phyloP scores from a whole-genome alignment of 176 grass and related monocot species.

The Oryza rufipogon region DNA sequence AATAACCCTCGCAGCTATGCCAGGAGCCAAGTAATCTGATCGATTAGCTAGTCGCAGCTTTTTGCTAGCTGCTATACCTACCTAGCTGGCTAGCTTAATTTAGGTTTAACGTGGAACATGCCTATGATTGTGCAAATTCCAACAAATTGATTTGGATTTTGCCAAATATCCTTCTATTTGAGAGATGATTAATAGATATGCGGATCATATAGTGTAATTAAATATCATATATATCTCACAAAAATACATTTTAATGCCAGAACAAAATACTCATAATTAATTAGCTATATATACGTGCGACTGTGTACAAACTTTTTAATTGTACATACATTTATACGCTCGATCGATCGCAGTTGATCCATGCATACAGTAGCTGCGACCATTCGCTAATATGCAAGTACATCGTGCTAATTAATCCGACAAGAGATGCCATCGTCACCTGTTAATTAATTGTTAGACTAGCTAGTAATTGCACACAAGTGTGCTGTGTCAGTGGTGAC shows the following conservation, averaged over 20 bases:
- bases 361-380: not conserved
- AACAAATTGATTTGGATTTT: no score
- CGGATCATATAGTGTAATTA: no score
- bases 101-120: not conserved
- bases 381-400: conserved; percentile 11
- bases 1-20: not conserved
- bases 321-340: not conserved
- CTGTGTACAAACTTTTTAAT: no score
- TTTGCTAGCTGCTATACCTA: not conserved
- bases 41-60: not conserved
- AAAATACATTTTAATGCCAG: no score
- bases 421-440: conserved; percentile 27
- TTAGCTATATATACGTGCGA: no score
- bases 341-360: not conserved
- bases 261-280: not conserved
- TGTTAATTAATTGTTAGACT: conserved; percentile 19
- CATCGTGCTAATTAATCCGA: conserved; percentile 17
- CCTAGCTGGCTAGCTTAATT: not conserved
- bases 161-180: no score
- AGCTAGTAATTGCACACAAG: not conserved
- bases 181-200: no score
- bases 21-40: not conserved
- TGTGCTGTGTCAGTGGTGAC: conserved; percentile 21
- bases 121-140: no score
- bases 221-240: no score